Evolutionary conservation across 139 green algal species (phyloP), one percentile per base, ranked within the genome.

Genomic region (Tetraselmis striata): DNA sequence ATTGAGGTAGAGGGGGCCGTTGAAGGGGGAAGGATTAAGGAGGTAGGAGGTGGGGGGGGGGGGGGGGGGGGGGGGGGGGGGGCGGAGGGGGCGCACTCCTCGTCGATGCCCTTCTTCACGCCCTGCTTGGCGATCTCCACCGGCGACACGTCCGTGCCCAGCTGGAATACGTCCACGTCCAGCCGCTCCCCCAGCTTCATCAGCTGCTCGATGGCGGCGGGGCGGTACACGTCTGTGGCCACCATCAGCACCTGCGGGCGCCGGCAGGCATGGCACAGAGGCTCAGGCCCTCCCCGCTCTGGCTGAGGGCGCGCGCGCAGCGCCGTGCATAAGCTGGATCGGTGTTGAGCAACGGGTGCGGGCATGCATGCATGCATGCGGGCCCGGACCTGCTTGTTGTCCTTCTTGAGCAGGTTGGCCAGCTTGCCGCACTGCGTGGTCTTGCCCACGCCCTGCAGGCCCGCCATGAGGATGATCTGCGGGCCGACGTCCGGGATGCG

Each of bases 371-470:
- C n/a, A n/a, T n/a, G n/a, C n/a, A n/a, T n/a, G n/a, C n/a, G n/a
- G n/a, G n/a, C n/a, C n/a, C n/a, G 31, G 11, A 95, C 89, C 79
- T 88, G 87, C 81, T 96, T 95, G 29, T 87, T 86, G 32, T 92
- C 81, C 85, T 95, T 92, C 85, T 94, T 90, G 24, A 99, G 90
- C 84, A 91, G 93, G 32, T 94, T 82, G 0, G 96, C 96, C 78
- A 99, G 90, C 91, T 99, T 99, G 75, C 94, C 96, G 30, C 91
- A 96, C 0, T 95, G 94, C 0, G 96, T 99, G 22, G 96, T 99
- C 89, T 99, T 99, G 32, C 96, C 96, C 58, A 98, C 97, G 26
- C 96, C 88, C 86, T 93, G 91, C 78, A 95, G 84, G 0, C 94
- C 94, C 24, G 93, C 94, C 90, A 97, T 95, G 31, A 98, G 87